Base-by-base conservation (phyloP, 345 rosid species). In the Aurinia saxatilis region DNA sequence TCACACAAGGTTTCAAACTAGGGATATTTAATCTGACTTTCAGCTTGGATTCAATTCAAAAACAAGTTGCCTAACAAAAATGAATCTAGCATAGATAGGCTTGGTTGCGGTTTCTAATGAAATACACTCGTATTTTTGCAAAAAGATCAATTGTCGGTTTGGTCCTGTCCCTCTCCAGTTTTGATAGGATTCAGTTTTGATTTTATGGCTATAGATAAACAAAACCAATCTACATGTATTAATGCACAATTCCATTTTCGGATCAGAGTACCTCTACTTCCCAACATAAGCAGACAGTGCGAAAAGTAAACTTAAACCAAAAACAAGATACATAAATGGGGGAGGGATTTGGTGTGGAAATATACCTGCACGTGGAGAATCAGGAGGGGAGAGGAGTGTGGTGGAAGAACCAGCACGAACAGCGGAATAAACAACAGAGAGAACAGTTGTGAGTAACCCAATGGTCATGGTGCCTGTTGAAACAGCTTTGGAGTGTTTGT, bases 341-440 rank as follows among this genome's bases (percentile, higher is more conserved):
- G 59, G 37, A 41, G 42, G 39, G 35, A 0, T 1, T 12, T 27
- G 17, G 12, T n/a, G 31, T 3, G n/a, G 13, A 45, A 39, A 37
- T 12, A 49, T 79, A 86, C 97, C 99, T 70, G 91, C 92, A 15
- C 88, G 93, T 46, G 97, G 97, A 51, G 99, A 95, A 72, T 80
- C 83, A 63, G 99, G 95, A 48, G 91, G 78, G 36, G 95, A 82
- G 52, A 90, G 87, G 69, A 95, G 77, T 27, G 91, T 82, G 0
- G 95, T 86, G 40, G 97, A 95, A 56, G 99, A 95, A 15, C 99
- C 99, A 67, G 95, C 99, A 58, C 99, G 95, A 25, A 95, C 96
- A 39, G 99, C 97, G 7, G 99, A 95, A 60, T 95, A 95, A 18
- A 90, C 95, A 12, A 95, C 99, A 50, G 97, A 95, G 0, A 90